These are phyloP conservation scores for Endogone sp. DNA, from an alignment of 192 early-diverging fungal genomes.

Conservation along the genomic window DNA sequence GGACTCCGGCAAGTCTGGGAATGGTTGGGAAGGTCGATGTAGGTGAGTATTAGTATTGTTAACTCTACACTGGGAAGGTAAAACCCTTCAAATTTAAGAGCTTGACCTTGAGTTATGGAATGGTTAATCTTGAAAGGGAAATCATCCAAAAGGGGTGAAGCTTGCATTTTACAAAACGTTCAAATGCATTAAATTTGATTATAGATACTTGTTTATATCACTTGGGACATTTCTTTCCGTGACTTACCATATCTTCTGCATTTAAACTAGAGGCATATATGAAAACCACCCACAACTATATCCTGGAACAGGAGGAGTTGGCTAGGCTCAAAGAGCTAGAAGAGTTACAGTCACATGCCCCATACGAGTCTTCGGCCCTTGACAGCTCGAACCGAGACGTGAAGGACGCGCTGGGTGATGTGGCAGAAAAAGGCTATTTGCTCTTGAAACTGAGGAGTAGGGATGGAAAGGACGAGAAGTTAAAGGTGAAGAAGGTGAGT, in stretches of 20 bases:
- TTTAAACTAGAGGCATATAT: slow-evolving; percentile 12
- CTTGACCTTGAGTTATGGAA: background rate
- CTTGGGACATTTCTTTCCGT: background rate
- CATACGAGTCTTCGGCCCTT: background rate
- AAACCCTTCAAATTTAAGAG: no score
- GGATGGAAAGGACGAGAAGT: slow-evolving; percentile 26
- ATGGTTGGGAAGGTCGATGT: slow-evolving; percentile 9
- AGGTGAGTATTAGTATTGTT: slow-evolving; percentile 1
- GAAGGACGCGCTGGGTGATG: background rate
- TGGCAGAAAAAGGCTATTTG: slow-evolving; percentile 11
- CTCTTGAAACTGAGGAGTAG: slow-evolving; percentile 25
- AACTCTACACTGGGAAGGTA: background rate
- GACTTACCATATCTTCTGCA: background rate
- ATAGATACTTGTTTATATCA: background rate
- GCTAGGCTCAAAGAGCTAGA: slow-evolving; percentile 7
- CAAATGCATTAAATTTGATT: background rate
- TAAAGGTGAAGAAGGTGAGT: slow-evolving; percentile 31
- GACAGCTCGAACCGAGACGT: background rate
- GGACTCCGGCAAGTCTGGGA: slow-evolving; percentile 18
- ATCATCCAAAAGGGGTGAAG: background rate
- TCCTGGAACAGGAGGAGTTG: slow-evolving; percentile 13
- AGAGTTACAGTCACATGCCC: slow-evolving; percentile 11
- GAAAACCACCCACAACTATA: slow-evolving; percentile 10
- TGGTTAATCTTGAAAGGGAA: background rate
- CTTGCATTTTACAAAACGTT: background rate